A percentile compares a stretch with the other conserved stretches of the same genome.
Evolutionary conservation across 768 basidiomycete species (phyloP).

Genomic region (Sarcomyxa edulis): DNA sequence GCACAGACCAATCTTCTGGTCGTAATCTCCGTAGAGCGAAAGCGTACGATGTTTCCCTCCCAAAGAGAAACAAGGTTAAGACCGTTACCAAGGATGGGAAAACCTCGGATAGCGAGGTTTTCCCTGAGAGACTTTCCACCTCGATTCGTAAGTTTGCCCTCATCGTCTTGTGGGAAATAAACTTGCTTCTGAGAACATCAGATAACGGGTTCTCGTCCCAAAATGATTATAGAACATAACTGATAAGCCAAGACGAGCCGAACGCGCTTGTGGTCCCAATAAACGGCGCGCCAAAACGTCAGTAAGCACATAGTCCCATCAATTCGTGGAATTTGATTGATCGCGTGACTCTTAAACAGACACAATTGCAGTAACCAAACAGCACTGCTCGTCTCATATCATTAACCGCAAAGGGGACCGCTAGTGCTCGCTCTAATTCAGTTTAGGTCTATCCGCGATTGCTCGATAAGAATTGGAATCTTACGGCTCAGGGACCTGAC

Average conservation of each 20-base stretch:
- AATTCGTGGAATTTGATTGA: too few species aligned
- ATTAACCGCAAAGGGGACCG: constrained; percentile 5
- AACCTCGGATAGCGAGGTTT: constrained; percentile 24
- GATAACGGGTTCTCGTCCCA: constrained; percentile 1
- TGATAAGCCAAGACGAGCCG: neutral
- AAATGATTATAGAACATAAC: constrained; percentile 1
- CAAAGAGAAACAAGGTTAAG: neutral
- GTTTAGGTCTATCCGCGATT: constrained; percentile 3
- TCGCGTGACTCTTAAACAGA: neutral
- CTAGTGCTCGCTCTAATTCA: constrained; percentile 5
- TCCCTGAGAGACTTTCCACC: constrained; percentile 12
- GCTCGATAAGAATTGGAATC: constrained; percentile 4
- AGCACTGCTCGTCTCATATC: constrained; percentile 3
- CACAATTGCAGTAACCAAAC: constrained; percentile 4
- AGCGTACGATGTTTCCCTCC: neutral
- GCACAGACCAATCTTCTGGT: too few species aligned
- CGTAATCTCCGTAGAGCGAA: too few species aligned
- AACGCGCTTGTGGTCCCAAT: constrained; percentile 6
- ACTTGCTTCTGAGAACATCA: neutral
- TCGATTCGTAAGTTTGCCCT: constrained; percentile 1
- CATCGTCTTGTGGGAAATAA: constrained; percentile 2
- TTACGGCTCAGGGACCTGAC: constrained; percentile 1
- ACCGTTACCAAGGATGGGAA: constrained; percentile 14
- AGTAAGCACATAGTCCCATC: too few species aligned
- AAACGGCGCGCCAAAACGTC: constrained; percentile 5